Percentiles rank a stretch among this genome's conserved stretches.
These are phyloP conservation scores for Gnaphalium uliginosum DNA, from an alignment of 129 eudicot genomes.

Conservation along the genomic window DNA sequence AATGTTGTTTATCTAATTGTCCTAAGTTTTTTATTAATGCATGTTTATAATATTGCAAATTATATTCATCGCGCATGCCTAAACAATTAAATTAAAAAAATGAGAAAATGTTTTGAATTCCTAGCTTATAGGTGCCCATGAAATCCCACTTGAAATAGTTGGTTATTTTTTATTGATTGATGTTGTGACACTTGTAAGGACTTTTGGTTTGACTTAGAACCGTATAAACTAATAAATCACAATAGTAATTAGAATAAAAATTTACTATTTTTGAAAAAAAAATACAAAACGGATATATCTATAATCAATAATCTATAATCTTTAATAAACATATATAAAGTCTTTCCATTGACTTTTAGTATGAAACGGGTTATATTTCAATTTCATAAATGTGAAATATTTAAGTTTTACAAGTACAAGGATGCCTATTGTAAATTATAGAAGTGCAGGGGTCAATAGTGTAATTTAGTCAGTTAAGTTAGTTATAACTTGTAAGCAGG, in stretches of 20 bases:
- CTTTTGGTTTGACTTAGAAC: slow-evolving; percentile 25
- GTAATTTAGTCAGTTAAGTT: no score
- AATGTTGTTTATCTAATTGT: not conserved
- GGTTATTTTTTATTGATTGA: slow-evolving; percentile 11
- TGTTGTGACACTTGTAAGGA: slow-evolving; percentile 18
- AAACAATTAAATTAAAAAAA: slow-evolving; percentile 16
- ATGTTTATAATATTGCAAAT: slow-evolving; percentile 10
- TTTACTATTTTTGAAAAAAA: not conserved
- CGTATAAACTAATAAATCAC: no score
- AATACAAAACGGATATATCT: not conserved
- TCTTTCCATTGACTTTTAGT: not conserved
- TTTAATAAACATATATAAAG: slow-evolving; percentile 8
- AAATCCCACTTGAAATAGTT: slow-evolving; percentile 33
- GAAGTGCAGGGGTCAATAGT: no score
- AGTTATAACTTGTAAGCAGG: no score
- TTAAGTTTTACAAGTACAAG: no score
- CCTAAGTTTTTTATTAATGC: not conserved
- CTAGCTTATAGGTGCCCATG: slow-evolving; percentile 29
- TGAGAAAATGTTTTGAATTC: not conserved
- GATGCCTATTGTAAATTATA: no score
- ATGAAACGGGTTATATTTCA: not conserved
- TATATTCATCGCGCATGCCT: slow-evolving; percentile 31
- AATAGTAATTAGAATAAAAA: not conserved
- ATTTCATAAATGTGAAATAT: no score
- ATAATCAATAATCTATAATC: not conserved